Conservation (phyloP, 1,284 basidiomycete genomes). For the Pisolithus thermaeus region DNA sequence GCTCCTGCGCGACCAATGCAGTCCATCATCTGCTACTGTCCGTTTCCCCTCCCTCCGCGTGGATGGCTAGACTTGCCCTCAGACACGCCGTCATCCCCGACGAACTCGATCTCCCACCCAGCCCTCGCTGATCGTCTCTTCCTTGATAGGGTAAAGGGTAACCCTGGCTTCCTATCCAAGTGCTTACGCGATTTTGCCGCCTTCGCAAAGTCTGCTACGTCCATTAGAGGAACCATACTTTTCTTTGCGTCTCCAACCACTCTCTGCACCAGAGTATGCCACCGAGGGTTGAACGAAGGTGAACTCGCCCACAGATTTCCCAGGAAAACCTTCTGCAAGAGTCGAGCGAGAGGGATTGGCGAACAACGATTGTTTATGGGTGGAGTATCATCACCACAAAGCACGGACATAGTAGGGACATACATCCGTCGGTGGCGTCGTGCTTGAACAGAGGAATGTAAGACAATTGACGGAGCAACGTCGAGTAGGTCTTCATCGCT, state of each 20-base stretch:
- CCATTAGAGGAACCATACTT: conserved; percentile 19
- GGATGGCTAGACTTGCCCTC: no score
- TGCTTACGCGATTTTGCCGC: neutral
- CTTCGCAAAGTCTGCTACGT: neutral
- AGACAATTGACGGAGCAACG: neutral
- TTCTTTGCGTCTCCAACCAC: conserved; percentile 15
- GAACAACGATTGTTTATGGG: conserved; percentile 11
- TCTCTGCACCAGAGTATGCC: conserved; percentile 9
- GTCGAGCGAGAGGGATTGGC: conserved; percentile 16
- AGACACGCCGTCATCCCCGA: neutral
- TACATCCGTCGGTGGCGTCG: neutral
- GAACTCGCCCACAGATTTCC: conserved; percentile 22
- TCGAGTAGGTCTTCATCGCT: conserved; percentile 7
- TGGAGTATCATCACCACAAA: conserved; percentile 11
- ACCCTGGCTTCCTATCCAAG: neutral
- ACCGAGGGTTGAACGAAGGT: conserved; percentile 12
- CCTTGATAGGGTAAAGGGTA: conserved; percentile 23
- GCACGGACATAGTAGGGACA: conserved; percentile 17
- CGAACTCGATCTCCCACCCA: conserved; percentile 14
- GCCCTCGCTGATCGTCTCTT: conserved; percentile 20
- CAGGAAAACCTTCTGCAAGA: conserved; percentile 19
- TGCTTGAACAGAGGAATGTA: neutral
- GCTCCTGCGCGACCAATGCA: no score
- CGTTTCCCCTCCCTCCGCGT: no score
- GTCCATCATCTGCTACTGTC: no score